Conservation (phyloP, 306 rosid species). For the Quercus variabilis region DNA sequence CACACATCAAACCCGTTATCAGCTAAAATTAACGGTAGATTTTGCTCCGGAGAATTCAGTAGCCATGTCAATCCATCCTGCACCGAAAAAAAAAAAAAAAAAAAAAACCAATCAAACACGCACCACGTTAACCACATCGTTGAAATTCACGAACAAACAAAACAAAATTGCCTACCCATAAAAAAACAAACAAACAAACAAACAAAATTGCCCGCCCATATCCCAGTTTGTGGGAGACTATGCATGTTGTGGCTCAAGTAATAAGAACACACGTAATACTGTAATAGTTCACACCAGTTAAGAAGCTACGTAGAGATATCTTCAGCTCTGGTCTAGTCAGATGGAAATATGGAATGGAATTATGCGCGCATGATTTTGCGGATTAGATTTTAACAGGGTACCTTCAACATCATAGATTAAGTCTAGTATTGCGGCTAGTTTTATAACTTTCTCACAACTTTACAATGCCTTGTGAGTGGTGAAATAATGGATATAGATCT, state of each 20-base stretch:
- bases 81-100: not conserved
- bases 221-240: not conserved
- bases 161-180: not conserved
- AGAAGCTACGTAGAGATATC: not conserved
- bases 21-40: slow-evolving; percentile 76
- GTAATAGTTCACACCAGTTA: slow-evolving; percentile 1
- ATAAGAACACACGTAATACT: not conserved
- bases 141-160: not conserved
- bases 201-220: slow-evolving; percentile 12
- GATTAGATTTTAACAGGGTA: not conserved
- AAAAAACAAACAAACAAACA: not conserved
- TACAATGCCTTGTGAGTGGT: no score
- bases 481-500: rapidly evolving
- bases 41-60: slow-evolving; percentile 61
- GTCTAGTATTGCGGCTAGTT: no score
- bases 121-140: not conserved
- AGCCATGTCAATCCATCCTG: slow-evolving; percentile 88
- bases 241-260: not conserved
- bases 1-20: slow-evolving; percentile 84
- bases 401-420: not conserved
- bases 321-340: no score
- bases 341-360: no score
- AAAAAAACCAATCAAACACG: not conserved
- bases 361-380: slow-evolving; percentile 17
- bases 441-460: no score